phyloP scores from a whole-genome alignment of 495 filamentous ascomycete species.

The Penicillium manginii region DNA sequence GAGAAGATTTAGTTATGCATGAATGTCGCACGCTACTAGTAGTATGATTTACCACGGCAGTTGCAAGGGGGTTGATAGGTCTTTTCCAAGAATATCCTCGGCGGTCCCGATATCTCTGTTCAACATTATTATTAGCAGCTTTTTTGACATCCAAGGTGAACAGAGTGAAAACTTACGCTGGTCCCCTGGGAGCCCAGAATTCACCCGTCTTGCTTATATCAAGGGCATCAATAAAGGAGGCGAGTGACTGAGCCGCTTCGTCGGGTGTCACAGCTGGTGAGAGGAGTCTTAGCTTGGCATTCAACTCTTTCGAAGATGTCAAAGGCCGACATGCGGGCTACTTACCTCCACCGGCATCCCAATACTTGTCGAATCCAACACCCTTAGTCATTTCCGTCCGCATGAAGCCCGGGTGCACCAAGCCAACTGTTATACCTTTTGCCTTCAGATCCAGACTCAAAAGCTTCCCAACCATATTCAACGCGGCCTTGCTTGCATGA shows the following conservation, averaged over 20 bases:
- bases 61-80: conserved; percentile 65
- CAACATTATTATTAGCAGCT: conserved; percentile 12
- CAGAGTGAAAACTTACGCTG: conserved; percentile 50
- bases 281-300: background rate
- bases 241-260: conserved; percentile 65
- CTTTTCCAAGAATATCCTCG: conserved; percentile 62
- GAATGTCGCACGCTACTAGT: background rate
- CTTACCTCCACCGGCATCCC: conserved; percentile 67
- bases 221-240: conserved; percentile 61
- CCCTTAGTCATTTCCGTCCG: conserved; percentile 72
- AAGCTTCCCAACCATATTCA: conserved; percentile 77
- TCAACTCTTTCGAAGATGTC: background rate
- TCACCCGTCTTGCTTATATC: conserved; percentile 68
- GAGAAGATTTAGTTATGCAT: background rate
- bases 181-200: conserved; percentile 73
- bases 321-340: background rate
- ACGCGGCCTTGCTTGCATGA: conserved; percentile 71
- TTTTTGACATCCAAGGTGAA: background rate
- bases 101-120: conserved; percentile 70
- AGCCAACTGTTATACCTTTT: conserved; percentile 62
- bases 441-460: conserved; percentile 69
- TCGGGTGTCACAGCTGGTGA: conserved; percentile 65
- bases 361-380: conserved; percentile 73
- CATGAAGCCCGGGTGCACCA: conserved; percentile 78
- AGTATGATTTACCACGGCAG: conserved; percentile 66